Evolutionary conservation across 2,329 filamentous ascomycete species (phyloP).

Genomic region (Scedosporium apiospermum): DNA sequence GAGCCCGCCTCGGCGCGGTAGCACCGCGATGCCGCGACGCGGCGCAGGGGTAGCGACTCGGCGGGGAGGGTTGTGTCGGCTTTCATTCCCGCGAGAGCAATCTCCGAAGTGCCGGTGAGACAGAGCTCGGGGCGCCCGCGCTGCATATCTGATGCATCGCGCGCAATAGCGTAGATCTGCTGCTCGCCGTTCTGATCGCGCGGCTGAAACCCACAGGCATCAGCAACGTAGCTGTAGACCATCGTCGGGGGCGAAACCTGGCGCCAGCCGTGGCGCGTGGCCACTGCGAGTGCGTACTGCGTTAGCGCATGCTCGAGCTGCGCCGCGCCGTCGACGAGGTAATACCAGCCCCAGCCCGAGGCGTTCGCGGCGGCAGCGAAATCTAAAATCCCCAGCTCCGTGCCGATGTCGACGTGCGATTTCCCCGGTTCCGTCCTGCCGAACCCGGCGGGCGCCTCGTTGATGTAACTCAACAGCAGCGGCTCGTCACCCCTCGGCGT

Average conservation of each 20-base stretch:
- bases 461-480: constrained; percentile 66
- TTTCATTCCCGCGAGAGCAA: constrained; percentile 85
- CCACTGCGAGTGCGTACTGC: constrained; percentile 71
- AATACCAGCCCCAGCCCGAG: constrained; percentile 97
- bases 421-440: constrained; percentile 25
- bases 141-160: constrained; percentile 44
- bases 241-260: constrained; percentile 78
- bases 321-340: constrained; percentile 81
- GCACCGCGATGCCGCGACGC: constrained; percentile 80
- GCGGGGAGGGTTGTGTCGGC: constrained; percentile 61
- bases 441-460: constrained; percentile 45
- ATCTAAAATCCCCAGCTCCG: constrained; percentile 80
- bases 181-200: constrained; percentile 84
- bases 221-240: constrained; percentile 84
- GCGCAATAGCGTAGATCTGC: constrained; percentile 71
- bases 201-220: constrained; percentile 89
- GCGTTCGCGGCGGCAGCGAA: constrained; percentile 73
- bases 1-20: constrained; percentile 93
- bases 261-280: constrained; percentile 66
- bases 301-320: constrained; percentile 91
- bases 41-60: constrained; percentile 61
- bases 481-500: constrained; percentile 65
- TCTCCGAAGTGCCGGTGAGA: constrained; percentile 86
- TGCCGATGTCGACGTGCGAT: constrained; percentile 80
- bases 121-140: constrained; percentile 58